Conservation (phyloP, 192 early-diverging fungal species). For the Umbelopsis isabellina region DNA sequence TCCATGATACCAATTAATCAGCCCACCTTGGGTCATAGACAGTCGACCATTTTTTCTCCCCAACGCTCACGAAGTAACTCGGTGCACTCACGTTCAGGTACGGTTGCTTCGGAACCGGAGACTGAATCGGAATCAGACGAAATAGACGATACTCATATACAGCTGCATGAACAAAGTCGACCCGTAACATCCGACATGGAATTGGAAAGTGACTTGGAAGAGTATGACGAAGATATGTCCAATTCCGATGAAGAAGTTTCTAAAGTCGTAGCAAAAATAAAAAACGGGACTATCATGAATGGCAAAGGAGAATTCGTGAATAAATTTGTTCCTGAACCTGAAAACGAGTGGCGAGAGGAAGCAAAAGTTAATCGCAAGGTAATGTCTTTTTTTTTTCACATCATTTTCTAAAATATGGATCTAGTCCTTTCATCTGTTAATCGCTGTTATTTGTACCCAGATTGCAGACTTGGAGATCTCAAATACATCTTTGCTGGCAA, state of each 20-base stretch:
- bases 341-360: constrained; percentile 15
- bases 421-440: background rate
- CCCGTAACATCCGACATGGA: background rate
- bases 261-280: constrained; percentile 35
- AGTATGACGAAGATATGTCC: background rate
- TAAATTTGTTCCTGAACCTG: constrained; percentile 10
- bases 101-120: constrained; percentile 20
- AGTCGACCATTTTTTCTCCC: background rate
- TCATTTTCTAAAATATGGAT: background rate
- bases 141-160: constrained; percentile 28
- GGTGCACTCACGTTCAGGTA: constrained; percentile 10
- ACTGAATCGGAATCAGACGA: constrained; percentile 23
- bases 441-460: background rate
- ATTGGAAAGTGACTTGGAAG: background rate
- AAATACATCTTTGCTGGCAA: constrained; percentile 12
- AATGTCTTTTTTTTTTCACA: background rate
- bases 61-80: constrained; percentile 15
- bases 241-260: background rate
- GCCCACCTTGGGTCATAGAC: background rate
- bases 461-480: constrained; percentile 15
- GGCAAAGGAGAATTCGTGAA: constrained; percentile 35
- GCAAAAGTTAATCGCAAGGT: constrained; percentile 12
- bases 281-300: constrained; percentile 44
- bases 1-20: constrained; percentile 7
- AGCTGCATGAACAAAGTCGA: constrained; percentile 12